Evolutionary conservation across 352 stramenopile species (phyloP), one percentile per base, ranked within the genome.

Genomic region (Pythium insidiosum): DNA sequence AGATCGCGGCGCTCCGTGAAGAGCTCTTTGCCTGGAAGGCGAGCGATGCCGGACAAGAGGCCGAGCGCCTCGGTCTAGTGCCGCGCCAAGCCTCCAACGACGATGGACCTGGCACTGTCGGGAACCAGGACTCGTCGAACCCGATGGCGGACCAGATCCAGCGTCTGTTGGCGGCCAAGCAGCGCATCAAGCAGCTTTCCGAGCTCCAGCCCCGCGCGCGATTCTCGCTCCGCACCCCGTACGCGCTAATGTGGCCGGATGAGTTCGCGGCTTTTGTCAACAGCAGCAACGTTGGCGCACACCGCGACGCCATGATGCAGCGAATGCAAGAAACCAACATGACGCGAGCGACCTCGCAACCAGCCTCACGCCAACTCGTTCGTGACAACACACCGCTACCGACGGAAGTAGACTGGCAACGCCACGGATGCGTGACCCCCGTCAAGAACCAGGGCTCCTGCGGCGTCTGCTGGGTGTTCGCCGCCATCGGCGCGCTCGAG

Each of bases 171-270:
- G 4, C n/a, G 12, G 35, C 38, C 10, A 34, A 49, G 30, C 15
- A 15, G 6, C 7, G 15, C 16, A 34, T 55, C 30, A 24, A 18
- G 30, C 11, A 28, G 18, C 10, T 43, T 5, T 38, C 39, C 29
- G 16, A 43, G 21, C 2, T 28, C 0, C 26, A 58, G 25, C 50
- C 43, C 1, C 20, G 16, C 21, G 53, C 53, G 2, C 6, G 10
- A 11, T 57, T 61, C 53, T 47, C 39, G 2, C 16, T 45, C n/a
- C 21, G 53, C 53, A 51, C 51, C 18, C 46, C 28, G n/a, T 61
- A 46, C 26, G 43, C 40, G 18, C 28, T 57, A 6, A 44, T 61
- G 10, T 47, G 47, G 2, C 15, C 34, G 11, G 44, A 56, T 1
- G 53, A 61, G 33, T 61, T 47, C 26, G 38, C 46, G 15, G 18